phyloP scores from a whole-genome alignment of 208 protist genomes.

The Porcisia hertigi region DNA sequence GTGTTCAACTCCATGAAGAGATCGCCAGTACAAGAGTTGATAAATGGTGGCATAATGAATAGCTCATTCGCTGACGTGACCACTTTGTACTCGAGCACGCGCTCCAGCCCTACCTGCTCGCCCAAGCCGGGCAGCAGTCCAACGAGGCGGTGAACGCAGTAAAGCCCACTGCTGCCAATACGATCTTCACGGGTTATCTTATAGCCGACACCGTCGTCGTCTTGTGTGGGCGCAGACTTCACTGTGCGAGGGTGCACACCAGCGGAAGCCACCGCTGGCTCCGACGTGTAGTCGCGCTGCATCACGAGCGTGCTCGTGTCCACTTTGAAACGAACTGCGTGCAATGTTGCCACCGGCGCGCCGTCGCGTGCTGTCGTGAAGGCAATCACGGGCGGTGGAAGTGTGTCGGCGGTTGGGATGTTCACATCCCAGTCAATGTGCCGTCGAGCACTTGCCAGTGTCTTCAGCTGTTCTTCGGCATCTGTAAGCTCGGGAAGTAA shows the following conservation, averaged over 20 bases:
- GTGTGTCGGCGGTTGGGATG: constrained; percentile 50
- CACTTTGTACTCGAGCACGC: constrained; percentile 72
- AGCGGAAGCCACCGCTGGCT: background rate
- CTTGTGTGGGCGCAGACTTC: constrained; percentile 1
- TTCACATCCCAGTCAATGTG: constrained; percentile 59
- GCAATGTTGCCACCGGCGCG: constrained; percentile 23
- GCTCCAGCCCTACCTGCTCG: constrained; percentile 60
- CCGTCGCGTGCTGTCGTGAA: constrained; percentile 45
- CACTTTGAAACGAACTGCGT: constrained; percentile 26
- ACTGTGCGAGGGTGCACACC: background rate
- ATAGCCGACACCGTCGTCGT: constrained; percentile 24
- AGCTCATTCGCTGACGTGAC: constrained; percentile 33
- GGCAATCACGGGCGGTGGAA: constrained; percentile 57
- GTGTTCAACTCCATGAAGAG: constrained; percentile 56
- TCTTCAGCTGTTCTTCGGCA: constrained; percentile 37
- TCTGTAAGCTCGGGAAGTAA: constrained; percentile 47
- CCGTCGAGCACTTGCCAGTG: constrained; percentile 41
- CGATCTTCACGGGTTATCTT: constrained; percentile 29
- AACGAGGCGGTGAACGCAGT: constrained; percentile 49
- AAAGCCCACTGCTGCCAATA: constrained; percentile 35
- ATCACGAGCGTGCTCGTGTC: constrained; percentile 35
- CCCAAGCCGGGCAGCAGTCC: constrained; percentile 52
- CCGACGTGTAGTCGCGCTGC: constrained; percentile 21
- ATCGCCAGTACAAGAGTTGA: constrained; percentile 43
- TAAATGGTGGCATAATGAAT: constrained; percentile 39